Evolutionary conservation across 495 filamentous ascomycete genomes (phyloP).

Genomic region (Friedmanniomyces simplex): DNA sequence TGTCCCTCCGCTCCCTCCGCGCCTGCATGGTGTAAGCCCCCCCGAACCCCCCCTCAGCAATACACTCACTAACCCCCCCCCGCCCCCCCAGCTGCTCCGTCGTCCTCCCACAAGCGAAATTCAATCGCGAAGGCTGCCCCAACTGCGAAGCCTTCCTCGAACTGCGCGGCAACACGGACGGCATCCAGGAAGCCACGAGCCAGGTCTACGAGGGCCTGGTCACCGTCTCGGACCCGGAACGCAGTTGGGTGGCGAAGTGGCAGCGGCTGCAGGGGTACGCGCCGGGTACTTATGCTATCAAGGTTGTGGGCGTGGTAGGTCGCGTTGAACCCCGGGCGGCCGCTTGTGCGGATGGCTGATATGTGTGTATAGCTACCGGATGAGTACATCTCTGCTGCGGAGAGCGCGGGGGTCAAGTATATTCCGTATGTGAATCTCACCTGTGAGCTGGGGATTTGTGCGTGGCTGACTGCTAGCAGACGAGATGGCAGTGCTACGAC

Average conservation of each 20-base stretch:
- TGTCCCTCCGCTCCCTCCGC: constrained; percentile 57
- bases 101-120: constrained; percentile 45
- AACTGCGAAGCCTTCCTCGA: constrained; percentile 91
- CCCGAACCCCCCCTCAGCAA: background rate
- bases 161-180: constrained; percentile 64
- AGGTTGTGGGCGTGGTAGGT: constrained; percentile 52
- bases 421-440: constrained; percentile 26
- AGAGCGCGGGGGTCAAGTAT: constrained; percentile 32
- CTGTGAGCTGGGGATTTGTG: background rate
- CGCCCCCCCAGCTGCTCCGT: constrained; percentile 52
- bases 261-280: constrained; percentile 83
- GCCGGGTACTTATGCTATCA: constrained; percentile 81
- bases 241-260: constrained; percentile 89
- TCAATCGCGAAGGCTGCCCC: constrained; percentile 55
- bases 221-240: constrained; percentile 60
- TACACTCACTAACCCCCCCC: background rate
- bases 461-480: constrained; percentile 19
- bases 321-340: background rate
- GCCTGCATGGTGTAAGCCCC: constrained; percentile 73
- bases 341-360: too few species aligned
- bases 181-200: constrained; percentile 84
- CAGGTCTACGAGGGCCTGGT: constrained; percentile 89
- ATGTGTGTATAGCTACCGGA: constrained; percentile 25
- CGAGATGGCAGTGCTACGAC: constrained; percentile 40
- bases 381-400: constrained; percentile 27